phyloP scores from a whole-genome alignment of 805 yeast species.

The Pichia nanzhaoensis region DNA sequence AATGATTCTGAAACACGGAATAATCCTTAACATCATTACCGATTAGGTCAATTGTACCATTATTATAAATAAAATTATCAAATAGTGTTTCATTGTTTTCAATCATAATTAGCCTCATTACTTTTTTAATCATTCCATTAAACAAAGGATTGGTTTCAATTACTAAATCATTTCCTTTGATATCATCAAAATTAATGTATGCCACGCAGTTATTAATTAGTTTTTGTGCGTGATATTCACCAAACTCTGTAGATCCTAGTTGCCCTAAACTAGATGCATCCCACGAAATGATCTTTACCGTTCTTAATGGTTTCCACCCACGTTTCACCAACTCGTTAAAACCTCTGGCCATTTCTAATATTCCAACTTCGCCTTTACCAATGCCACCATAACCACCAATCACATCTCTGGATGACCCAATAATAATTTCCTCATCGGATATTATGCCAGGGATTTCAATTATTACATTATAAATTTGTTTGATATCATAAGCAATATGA shows the following conservation, averaged over 20 bases:
- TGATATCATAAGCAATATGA: conserved; percentile 35
- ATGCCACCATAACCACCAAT: conserved; percentile 47
- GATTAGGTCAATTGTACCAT: conserved; percentile 34
- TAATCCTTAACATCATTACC: conserved; percentile 47
- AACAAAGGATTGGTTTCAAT: conserved; percentile 54
- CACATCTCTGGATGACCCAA: conserved; percentile 52
- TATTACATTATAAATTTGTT: conserved; percentile 42
- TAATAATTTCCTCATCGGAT: conserved; percentile 43
- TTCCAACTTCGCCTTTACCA: conserved; percentile 41
- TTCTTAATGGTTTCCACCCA: conserved; percentile 41
- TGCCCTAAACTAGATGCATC: conserved; percentile 44
- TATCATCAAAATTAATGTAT: conserved; percentile 48
- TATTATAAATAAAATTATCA: conserved; percentile 39
- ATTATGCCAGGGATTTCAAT: conserved; percentile 53
- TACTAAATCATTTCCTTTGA: conserved; percentile 43
- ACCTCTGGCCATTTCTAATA: conserved; percentile 49
- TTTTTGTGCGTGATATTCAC: conserved; percentile 38
- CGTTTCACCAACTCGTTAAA: conserved; percentile 35
- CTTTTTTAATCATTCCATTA: conserved; percentile 36
- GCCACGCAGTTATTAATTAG: conserved; percentile 40
- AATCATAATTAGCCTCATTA: conserved; percentile 41
- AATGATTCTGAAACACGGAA: conserved; percentile 54
- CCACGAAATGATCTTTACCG: conserved; percentile 35
- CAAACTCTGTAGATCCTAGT: conserved; percentile 51
- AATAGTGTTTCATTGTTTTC: conserved; percentile 35